Evolutionary conservation across 768 basidiomycete genomes (phyloP).

Genomic region (Termitomyces sp.): DNA sequence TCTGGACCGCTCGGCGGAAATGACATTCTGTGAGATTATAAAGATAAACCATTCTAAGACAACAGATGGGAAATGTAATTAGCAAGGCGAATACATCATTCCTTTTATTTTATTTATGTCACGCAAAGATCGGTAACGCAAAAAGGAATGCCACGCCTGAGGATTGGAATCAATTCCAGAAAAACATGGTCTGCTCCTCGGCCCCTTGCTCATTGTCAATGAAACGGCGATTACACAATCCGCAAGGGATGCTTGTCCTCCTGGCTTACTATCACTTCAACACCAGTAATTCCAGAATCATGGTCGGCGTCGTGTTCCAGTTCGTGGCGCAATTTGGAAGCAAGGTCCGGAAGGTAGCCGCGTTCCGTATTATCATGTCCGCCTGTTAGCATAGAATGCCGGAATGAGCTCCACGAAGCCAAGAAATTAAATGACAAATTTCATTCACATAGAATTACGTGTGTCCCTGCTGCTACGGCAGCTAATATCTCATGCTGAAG

Average conservation of each 20-base stretch:
- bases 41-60: neutral
- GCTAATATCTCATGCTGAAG: conserved; percentile 83
- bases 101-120: neutral
- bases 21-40: too few species aligned
- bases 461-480: conserved; percentile 65
- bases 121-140: neutral
- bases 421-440: conserved; percentile 18
- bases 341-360: conserved; percentile 79
- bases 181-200: neutral
- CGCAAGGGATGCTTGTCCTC: conserved; percentile 72
- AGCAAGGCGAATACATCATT: neutral
- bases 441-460: conserved; percentile 79
- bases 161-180: neutral
- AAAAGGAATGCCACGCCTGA: neutral
- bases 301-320: conserved; percentile 32
- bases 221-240: conserved; percentile 43
- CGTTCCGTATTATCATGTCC: conserved; percentile 96
- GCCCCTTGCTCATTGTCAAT: neutral
- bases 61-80: neutral
- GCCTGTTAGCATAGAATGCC: conserved; percentile 39
- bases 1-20: neutral
- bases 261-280: conserved; percentile 68
- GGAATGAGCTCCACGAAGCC: conserved; percentile 18
- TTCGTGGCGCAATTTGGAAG: conserved; percentile 53
- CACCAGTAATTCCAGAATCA: conserved; percentile 29